Base-by-base conservation (phyloP, 495 filamentous ascomycete genomes). In the Xylaria grammica region DNA sequence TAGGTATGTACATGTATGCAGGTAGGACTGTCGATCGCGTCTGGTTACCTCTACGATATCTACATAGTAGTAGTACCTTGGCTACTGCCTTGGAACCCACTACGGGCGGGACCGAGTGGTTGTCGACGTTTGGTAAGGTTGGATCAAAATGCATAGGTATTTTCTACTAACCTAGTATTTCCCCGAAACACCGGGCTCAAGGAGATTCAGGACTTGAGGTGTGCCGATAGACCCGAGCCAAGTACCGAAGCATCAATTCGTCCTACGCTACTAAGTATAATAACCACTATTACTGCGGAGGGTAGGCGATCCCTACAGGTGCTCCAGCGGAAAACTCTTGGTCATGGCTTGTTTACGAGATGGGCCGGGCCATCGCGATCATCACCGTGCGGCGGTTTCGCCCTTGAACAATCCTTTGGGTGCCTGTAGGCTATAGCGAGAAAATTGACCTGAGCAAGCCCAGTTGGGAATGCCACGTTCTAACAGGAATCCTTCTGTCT, bases 191-290 rank as follows among this genome's bases (percentile, higher is more conserved):
- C 34, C 53, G 36, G 22, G 20, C 36, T 26, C 17, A 24, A 29
- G 30, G 22, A 22, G 26, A 29, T 30, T 4, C 38, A 30, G 54
- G 17, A 32, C 38, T 45, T 27, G 24, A 29, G 26, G 26, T 22
- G 24, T 57, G 54, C 54, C 54, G 54, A 44, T 45, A 57, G 36
- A 57, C 38, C 53, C 53, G 53, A 29, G 53, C 53, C 36, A 56
- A 56, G 52, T 34, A 26, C 10, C 32, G 24, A 32, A 32, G 49
- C 26, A 19, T 9, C 52, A 24, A 42, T 42, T 36, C 11, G 15
- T 42, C 40, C 40, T 3, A 42, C 7, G 40, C 7, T 54, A 30
- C 29, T 36, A 20, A 20, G 3, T 36, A 30, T 15, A 4, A 15
- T 34, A 52, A 32, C 19, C 2, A 9, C 51, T 53, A 20, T 30